Base-by-base conservation (phyloP, 257 asterid genomes). In the Thymus mandschuricus region DNA sequence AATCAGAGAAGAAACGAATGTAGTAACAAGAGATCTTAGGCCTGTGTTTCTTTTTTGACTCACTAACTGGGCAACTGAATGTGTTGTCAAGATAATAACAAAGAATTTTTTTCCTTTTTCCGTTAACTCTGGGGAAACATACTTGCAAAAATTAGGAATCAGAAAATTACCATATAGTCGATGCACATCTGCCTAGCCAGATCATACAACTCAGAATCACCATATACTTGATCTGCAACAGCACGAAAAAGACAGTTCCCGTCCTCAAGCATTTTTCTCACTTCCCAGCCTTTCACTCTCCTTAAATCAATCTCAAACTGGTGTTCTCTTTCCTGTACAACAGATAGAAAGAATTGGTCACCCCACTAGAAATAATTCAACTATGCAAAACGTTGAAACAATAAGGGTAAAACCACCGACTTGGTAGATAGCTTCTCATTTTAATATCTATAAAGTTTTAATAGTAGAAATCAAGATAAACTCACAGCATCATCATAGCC, bases 161-260 rank as follows among this genome's bases (percentile, higher is more conserved):
- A 71, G 43, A 44, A 80, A 58, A 29, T 33, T 95, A 95, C 99
- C 99, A 95, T 90, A 83, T 95, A 95, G 78, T 95, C 99, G 56
- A 95, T 90, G 92, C 96, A 95, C 97, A 95, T 84, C 90, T 95
- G 99, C 85, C 99, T 90, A 77, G 84, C 96, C 95, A 85, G 78
- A 85, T 88, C 96, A 81, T 83, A 90, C 62, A 69, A 66, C 69
- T 92, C 97, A 68, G 98, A 89, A 79, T 95, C 99, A 27, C 99
- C 99, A 86, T 95, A 92, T 50, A 95, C 99, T 88, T 88, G 98
- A 83, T 95, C 96, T 30, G 97, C 98, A 83, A 95, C 99, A 76
- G 99, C 98, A 74, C 99, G 96, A 60, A 95, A 95, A 66, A 95
- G 96, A 74, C 99, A 95, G 83, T 95, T 95, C 52, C 99, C 99